Percentiles rank a stretch among this genome's conserved stretches.
These are phyloP conservation scores for Clonostachys rhizophaga DNA, from an alignment of 2,329 filamentous ascomycete genomes.

Conservation along the genomic window DNA sequence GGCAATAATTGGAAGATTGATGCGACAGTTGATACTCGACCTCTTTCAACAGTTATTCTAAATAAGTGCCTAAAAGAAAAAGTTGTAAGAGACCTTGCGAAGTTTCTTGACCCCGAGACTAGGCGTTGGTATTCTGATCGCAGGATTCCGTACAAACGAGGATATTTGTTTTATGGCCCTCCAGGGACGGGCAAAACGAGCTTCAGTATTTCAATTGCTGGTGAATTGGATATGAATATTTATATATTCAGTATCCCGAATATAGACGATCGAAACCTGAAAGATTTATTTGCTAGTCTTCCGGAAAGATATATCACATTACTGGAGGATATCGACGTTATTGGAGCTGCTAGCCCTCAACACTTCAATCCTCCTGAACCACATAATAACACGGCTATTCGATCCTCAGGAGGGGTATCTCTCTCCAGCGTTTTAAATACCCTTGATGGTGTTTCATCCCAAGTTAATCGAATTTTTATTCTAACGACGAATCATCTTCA, in stretches of 20 bases:
- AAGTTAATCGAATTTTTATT: constrained; percentile 74
- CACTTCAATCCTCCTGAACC: constrained; percentile 9
- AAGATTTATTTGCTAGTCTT: constrained; percentile 52
- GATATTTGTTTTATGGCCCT: constrained; percentile 74
- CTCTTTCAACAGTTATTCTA: too few species aligned
- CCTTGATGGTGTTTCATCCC: constrained; percentile 76
- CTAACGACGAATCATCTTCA: constrained; percentile 81
- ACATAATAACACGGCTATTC: constrained; percentile 9
- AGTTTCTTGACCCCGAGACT: too few species aligned
- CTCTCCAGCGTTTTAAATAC: constrained; percentile 77
- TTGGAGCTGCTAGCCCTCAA: constrained; percentile 22
- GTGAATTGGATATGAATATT: constrained; percentile 62
- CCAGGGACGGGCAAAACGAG: constrained; percentile 72
- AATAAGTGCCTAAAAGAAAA: too few species aligned
- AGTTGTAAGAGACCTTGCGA: too few species aligned
- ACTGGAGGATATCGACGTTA: constrained; percentile 64
- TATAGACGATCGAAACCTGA: constrained; percentile 58
- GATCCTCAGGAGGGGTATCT: constrained; percentile 50
- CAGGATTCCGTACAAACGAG: constrained; percentile 62
- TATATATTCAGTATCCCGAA: constrained; percentile 53
- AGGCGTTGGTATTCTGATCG: too few species aligned
- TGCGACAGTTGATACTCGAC: too few species aligned
- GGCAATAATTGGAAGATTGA: too few species aligned
- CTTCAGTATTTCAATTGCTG: constrained; percentile 61
- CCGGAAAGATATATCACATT: constrained; percentile 61